These are phyloP conservation scores for Tetracentron sinense DNA, from an alignment of 164 flowering plant genomes.

Conservation along the genomic window DNA sequence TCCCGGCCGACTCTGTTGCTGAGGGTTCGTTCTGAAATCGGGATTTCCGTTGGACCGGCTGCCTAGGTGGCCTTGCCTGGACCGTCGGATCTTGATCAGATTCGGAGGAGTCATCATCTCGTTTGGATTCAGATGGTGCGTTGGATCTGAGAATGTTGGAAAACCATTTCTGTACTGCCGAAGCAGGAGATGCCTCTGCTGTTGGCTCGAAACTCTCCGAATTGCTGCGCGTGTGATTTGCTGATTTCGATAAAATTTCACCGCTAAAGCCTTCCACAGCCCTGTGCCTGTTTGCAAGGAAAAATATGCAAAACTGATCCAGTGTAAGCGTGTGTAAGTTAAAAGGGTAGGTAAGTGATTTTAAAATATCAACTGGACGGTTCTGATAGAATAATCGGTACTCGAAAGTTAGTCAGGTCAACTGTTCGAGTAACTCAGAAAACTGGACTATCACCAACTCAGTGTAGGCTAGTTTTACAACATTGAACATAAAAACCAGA, in stretches of 20 bases:
- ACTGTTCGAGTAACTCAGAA: too few relatives aligned
- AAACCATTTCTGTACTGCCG: conserved; percentile 55
- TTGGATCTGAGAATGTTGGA: conserved; percentile 46
- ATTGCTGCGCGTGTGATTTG: conserved; percentile 38
- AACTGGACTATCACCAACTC: too few relatives aligned
- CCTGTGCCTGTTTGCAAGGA: conserved; percentile 63
- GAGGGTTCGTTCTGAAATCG: conserved; percentile 44
- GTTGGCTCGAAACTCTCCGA: conserved; percentile 23
- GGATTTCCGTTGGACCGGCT: conserved; percentile 36
- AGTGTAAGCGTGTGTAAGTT: too few relatives aligned
- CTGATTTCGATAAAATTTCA: conserved; percentile 55
- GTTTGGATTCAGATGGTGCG: conserved; percentile 14
- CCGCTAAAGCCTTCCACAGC: conserved; percentile 46
- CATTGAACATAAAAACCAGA: too few relatives aligned
- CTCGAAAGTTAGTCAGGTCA: too few relatives aligned
- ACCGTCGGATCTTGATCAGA: conserved; percentile 9
- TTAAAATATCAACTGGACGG: too few relatives aligned
- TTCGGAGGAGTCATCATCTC: conserved; percentile 5
- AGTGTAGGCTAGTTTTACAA: too few relatives aligned
- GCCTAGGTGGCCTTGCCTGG: conserved; percentile 32
- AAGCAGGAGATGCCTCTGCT: conserved; percentile 28
- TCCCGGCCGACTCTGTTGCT: conserved; percentile 19
- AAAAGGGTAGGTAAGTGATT: too few relatives aligned
- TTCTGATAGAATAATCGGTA: too few relatives aligned
- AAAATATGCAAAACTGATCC: too few relatives aligned